Evolutionary conservation across 768 basidiomycete species (phyloP).

Genomic region (Mrakia hoshinonis): DNA sequence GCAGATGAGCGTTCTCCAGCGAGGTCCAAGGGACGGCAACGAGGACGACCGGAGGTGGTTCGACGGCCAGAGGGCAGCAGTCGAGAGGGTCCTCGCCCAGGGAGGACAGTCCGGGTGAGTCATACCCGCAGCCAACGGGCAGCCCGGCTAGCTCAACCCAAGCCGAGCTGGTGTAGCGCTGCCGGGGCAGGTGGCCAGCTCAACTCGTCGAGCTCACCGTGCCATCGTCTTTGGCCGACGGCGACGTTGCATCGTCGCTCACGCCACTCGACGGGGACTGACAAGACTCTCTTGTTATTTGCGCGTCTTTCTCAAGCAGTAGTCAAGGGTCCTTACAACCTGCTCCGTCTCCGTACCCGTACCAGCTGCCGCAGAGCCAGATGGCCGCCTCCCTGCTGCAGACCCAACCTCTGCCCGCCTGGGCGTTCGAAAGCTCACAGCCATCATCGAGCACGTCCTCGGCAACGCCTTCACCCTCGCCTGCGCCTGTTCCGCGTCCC

Average conservation of each 20-base stretch:
- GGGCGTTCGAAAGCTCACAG: background rate
- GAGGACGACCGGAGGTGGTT: conserved; percentile 23
- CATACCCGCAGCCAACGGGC: background rate
- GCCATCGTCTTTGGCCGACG: background rate
- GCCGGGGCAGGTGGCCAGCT: background rate
- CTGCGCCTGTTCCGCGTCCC: conserved; percentile 15
- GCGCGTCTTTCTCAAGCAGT: too few species aligned
- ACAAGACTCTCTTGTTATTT: background rate
- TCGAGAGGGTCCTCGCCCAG: background rate
- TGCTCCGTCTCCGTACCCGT: background rate
- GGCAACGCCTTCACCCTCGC: background rate
- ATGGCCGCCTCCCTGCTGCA: conserved; percentile 8
- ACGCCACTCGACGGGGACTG: background rate
- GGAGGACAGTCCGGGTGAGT: background rate
- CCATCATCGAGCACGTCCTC: background rate
- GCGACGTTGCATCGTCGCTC: background rate
- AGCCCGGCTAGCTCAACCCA: background rate
- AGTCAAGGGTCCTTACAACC: background rate
- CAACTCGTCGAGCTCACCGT: background rate
- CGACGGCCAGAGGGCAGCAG: background rate
- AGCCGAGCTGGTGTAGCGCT: too few species aligned
- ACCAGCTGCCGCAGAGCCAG: conserved; percentile 2
- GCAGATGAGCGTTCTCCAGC: conserved; percentile 2
- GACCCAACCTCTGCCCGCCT: background rate
- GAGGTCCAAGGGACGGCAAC: background rate